Evolutionary conservation across 1,139 yeast genomes (phyloP), one percentile per base, ranked within the genome.

Genomic region (Sugiyamaella japonica): DNA sequence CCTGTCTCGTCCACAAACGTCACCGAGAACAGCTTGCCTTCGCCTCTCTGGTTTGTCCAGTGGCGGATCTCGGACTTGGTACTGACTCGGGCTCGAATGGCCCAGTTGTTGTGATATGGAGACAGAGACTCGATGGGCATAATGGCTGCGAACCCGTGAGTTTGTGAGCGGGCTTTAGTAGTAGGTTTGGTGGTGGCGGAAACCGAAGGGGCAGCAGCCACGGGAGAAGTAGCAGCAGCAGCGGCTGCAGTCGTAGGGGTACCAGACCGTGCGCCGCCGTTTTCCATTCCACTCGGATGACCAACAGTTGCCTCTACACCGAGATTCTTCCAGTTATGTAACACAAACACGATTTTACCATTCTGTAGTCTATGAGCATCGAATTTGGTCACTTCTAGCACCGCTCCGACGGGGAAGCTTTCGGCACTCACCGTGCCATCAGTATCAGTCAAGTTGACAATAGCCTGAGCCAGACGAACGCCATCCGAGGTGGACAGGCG

Each of bases 1-100:
- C 95, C 97, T 6, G 97, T 86, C 69, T 95, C 96, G 69, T 95
- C 99, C 60, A 91, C 75, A 61, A 95, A 83, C 63, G 90, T 89
- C 41, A 89, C 89, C 63, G 86, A 86, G 75, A 95, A 89, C 58
- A 95, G 78, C 70, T 89, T 88, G 53, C 99, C 99, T 61, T 86
- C 90, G 57, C 97, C 96, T 65, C 85, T 80, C 56, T 83, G 84
- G 66, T 90, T 90, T 52, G 88, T 81, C 93, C 95, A 95, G 41
- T 87, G 86, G 72, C 90, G 85, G 64, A 93, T 78, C 59, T 90
- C 97, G 54, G 95, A 84, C 70, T 93, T 93, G 70, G 80, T 84
- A 1, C 95, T 84, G 25, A 91, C 95, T 66, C 98, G 83, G 0
- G 95, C 99, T 65, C 89, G 89, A 65, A 93, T 88, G 3, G 91